Evolutionary conservation across 2,329 filamentous ascomycete genomes (phyloP).

Genomic region (Zymoseptoria brevis): DNA sequence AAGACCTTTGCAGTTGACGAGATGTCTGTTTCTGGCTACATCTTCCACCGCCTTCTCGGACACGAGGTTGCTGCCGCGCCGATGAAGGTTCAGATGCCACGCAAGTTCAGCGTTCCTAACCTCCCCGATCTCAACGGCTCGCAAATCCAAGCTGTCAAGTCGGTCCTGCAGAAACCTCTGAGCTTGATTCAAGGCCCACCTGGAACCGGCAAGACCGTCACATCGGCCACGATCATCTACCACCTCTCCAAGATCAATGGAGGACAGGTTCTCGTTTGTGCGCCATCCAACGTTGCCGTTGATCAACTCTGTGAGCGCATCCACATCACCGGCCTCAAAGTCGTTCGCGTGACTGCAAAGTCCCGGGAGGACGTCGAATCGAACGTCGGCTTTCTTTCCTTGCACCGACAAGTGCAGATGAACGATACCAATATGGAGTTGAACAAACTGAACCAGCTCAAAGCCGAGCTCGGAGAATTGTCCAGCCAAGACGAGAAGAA

Average conservation of each 20-base stretch:
- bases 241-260: constrained; percentile 92
- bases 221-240: constrained; percentile 96
- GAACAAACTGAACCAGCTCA: constrained; percentile 84
- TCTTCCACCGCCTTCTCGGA: constrained; percentile 92
- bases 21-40: constrained; percentile 96
- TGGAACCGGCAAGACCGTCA: constrained; percentile 96
- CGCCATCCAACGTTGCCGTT: constrained; percentile 95
- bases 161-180: constrained; percentile 83
- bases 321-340: constrained; percentile 88
- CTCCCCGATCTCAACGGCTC: constrained; percentile 91
- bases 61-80: constrained; percentile 90
- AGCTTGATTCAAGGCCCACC: constrained; percentile 95
- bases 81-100: constrained; percentile 91
- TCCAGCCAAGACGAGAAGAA: constrained; percentile 97
- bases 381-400: constrained; percentile 88
- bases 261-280: constrained; percentile 90
- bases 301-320: constrained; percentile 97
- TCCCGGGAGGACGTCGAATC: constrained; percentile 98
- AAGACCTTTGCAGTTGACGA: constrained; percentile 98
- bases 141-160: constrained; percentile 94
- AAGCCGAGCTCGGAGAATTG: constrained; percentile 82
- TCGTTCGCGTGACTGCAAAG: constrained; percentile 95
- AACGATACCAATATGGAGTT: constrained; percentile 94
- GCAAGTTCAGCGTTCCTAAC: constrained; percentile 92
- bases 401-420: constrained; percentile 93